Conservation (phyloP, 345 rosid species). For the Euclidium syriacum region DNA sequence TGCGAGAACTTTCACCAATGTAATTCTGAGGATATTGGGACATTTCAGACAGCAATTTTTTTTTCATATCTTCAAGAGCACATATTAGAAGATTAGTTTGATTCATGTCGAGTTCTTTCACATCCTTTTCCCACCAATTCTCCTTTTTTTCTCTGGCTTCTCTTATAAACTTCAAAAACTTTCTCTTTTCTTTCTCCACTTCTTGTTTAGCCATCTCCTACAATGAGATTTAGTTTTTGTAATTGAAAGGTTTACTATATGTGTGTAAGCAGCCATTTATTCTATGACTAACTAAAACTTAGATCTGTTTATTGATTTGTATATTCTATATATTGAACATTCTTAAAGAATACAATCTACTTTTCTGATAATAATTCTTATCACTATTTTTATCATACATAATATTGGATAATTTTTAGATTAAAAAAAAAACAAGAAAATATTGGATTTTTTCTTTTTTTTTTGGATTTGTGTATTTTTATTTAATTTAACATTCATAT, state of each 20-base stretch:
- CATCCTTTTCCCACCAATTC: slow-evolving; percentile 50
- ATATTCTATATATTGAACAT: too few relatives aligned
- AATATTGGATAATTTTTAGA: too few relatives aligned
- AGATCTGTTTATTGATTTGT: neutral
- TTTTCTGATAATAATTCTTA: too few relatives aligned
- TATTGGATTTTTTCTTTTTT: too few relatives aligned
- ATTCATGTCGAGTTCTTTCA: slow-evolving; percentile 22
- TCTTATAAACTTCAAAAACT: slow-evolving; percentile 23
- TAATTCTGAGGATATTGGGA: neutral
- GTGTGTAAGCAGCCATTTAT: neutral
- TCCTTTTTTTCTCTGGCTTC: slow-evolving; percentile 3
- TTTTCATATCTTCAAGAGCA: slow-evolving; percentile 32
- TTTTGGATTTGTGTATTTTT: too few relatives aligned
- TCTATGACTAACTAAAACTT: neutral
- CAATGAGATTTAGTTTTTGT: neutral
- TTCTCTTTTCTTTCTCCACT: slow-evolving; percentile 29
- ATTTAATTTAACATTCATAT: too few relatives aligned
- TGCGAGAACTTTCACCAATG: neutral
- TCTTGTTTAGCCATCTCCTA: slow-evolving; percentile 25
- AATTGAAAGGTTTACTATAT: neutral
- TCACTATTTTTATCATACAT: too few relatives aligned
- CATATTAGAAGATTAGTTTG: slow-evolving; percentile 34
- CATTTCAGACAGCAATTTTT: slow-evolving; percentile 25
- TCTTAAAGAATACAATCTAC: too few relatives aligned
- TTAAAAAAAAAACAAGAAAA: too few relatives aligned